Base-by-base conservation (phyloP, 805 yeast species). In the Alloascoidea hylecoeti region DNA sequence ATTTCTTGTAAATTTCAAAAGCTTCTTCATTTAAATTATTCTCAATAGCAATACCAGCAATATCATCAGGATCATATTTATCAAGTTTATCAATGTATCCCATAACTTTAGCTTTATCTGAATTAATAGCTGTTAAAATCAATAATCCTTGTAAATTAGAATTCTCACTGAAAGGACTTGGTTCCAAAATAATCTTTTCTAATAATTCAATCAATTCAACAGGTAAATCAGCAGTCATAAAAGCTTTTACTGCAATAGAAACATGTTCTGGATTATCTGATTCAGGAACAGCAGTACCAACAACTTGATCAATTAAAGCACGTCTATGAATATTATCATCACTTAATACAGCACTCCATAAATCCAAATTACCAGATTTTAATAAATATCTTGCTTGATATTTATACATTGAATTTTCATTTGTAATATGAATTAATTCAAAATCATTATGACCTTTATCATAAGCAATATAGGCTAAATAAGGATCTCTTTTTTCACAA, bases 401-500 rank as follows among this genome's bases (percentile, higher is more conserved):
- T 60, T 92, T 92, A 72, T 82, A 92, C 99, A 92, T 92, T 49
- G 92, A 74, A 59, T 92, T 92, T 53, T 92, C 97, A 58, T 92
- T 92, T 47, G 98, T 92, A 59, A 92, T 86, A 53, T 73, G 69
- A 51, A 92, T 74, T 52, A 92, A 72, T 58, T 92, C 98, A 41
- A 68, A 78, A 57, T 92, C 96, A 51, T 89, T 88, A 39, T 70
- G 66, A 55, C 99, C 99, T 63, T 88, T 89, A 44, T 94, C 94
- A 61, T 92, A 92, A 38, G 96, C 94, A 62, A 92, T 92, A 60
- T 85, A 92, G 18, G 98, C 99, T 56, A 92, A 68, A 63, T 85
- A 92, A 44, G 99, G 99, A 55, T 92, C 99, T 62, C 98, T 82
- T 74, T 84, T 89, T 63, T 92, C 99, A 70, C 99, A 92, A 68